Evolutionary conservation across 202 grass and related monocot species (phyloP), one percentile per base, ranked within the genome.

Genomic region (Saccharum hybrid): DNA sequence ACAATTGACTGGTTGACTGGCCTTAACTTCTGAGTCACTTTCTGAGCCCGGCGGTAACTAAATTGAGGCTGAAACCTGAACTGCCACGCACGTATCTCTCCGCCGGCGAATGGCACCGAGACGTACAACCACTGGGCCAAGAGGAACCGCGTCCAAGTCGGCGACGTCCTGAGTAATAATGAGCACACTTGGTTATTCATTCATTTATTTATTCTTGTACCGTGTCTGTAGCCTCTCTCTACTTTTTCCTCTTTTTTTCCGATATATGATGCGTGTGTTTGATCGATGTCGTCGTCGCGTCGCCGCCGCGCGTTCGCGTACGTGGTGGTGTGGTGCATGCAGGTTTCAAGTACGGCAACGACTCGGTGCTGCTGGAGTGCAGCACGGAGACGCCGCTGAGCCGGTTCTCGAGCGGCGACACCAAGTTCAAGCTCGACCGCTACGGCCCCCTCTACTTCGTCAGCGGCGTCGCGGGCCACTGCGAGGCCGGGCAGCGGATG

Each of bases 361-460:
- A 94, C 80, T 93, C 92, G 28, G 88, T 97, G 90, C 66, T 94
- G 33, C 46, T 90, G 71, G 95, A 86, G 66, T 97, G 95, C 90
- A 83, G 78, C 82, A 67, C 87, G 31, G 69, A 54, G 18, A 68
- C 31, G 13, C 92, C 95, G 92, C 11, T 88, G 57, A n/a, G 49
- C 56, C 75, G 63, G 60, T 92, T 93, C 85, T 14, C 46, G 0
- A 62, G 75, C 45, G 94, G 94, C 33, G 72, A 93, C 78, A 94
- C 84, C 69, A 85, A 75, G 75, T 90, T 94, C 86, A 60, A 13
- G 49, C 61, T 97, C 63, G 79, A 84, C 21, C 75, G 38, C 26
- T 7, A 23, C 28, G 94, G 92, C 0, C 85, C 77, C 68, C 81
- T 89, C 86, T 97, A 82, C 92, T 93, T 97, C 92, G 73, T 97